Conservation (phyloP, 2,329 filamentous ascomycete genomes). For the Colletotrichum neosansevieriae region DNA sequence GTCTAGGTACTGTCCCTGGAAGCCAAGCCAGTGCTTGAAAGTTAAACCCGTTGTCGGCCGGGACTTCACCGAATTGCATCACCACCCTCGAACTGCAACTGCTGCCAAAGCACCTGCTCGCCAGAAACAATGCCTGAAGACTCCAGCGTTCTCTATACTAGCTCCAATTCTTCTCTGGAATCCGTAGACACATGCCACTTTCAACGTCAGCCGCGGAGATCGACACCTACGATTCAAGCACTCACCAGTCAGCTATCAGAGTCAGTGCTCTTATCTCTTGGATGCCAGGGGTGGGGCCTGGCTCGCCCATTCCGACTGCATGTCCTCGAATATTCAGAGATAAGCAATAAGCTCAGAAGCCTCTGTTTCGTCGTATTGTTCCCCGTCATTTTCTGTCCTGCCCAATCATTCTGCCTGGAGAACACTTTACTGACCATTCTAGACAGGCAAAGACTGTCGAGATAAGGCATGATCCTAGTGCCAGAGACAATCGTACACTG, state of each 20-base stretch:
- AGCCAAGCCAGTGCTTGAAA: constrained; percentile 27
- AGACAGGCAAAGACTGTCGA: constrained; percentile 25
- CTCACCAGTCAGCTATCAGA: constrained; percentile 33
- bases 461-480: constrained; percentile 37
- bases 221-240: constrained; percentile 30
- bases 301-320: constrained; percentile 33
- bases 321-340: constrained; percentile 32
- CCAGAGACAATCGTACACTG: neutral
- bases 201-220: constrained; percentile 27
- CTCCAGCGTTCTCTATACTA: neutral
- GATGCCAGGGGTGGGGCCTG: constrained; percentile 39
- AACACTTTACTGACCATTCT: constrained; percentile 32
- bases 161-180: neutral
- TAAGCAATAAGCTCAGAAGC: constrained; percentile 39
- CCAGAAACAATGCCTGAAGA: neutral
- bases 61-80: neutral
- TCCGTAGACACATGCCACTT: constrained; percentile 18
- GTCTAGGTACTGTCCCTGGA: constrained; percentile 1
- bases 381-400: neutral
- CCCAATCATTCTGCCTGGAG: constrained; percentile 25
- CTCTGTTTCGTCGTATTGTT: constrained; percentile 29
- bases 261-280: constrained; percentile 37
- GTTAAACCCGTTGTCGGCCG: constrained; percentile 6
- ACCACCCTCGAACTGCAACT: neutral
- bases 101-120: neutral